Percentiles rank a stretch among this genome's conserved stretches.
Conservation (phyloP, 139 green algal species). For the Tetraselmis chui region DNA sequence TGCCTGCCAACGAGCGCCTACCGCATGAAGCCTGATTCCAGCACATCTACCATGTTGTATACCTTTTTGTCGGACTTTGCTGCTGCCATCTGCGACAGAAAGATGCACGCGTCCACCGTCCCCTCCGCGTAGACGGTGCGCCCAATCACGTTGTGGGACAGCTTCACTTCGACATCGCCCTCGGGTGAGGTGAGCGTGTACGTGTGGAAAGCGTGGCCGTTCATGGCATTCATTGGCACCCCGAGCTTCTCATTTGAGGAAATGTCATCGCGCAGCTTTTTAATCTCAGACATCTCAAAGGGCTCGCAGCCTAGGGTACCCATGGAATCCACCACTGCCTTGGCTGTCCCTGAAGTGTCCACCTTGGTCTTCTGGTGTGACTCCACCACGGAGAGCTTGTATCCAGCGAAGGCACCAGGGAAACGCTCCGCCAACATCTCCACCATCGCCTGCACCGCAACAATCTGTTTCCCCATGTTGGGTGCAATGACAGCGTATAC, state of each 20-base stretch:
- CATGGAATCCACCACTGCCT: constrained; percentile 85
- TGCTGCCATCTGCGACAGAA: constrained; percentile 65
- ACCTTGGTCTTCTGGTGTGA: constrained; percentile 96
- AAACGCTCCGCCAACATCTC: constrained; percentile 85
- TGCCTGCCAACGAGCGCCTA: too few relatives aligned
- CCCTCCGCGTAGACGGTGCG: constrained; percentile 92
- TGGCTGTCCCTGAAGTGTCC: constrained; percentile 86
- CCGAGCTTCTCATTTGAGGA: neutral
- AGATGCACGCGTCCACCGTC: constrained; percentile 89
- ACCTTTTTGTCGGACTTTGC: constrained; percentile 59
- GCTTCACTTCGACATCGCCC: constrained; percentile 83
- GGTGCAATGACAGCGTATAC: constrained; percentile 92
- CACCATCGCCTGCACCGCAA: constrained; percentile 90
- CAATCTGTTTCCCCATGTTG: constrained; percentile 98
- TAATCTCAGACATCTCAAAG: constrained; percentile 14
- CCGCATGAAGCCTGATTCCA: constrained; percentile 85
- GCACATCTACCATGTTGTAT: constrained; percentile 98
- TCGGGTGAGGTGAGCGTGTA: constrained; percentile 85
- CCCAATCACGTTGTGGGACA: constrained; percentile 95
- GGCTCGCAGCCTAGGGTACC: constrained; percentile 66
- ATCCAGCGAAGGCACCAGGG: constrained; percentile 89
- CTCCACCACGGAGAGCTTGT: constrained; percentile 85
- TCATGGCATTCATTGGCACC: neutral
- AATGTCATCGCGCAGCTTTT: constrained; percentile 12
- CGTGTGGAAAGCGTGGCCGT: constrained; percentile 96